A percentile compares a stretch with the other conserved stretches of the same genome.
Conservation (phyloP, 306 rosid genomes). For the Casuarina glauca region DNA sequence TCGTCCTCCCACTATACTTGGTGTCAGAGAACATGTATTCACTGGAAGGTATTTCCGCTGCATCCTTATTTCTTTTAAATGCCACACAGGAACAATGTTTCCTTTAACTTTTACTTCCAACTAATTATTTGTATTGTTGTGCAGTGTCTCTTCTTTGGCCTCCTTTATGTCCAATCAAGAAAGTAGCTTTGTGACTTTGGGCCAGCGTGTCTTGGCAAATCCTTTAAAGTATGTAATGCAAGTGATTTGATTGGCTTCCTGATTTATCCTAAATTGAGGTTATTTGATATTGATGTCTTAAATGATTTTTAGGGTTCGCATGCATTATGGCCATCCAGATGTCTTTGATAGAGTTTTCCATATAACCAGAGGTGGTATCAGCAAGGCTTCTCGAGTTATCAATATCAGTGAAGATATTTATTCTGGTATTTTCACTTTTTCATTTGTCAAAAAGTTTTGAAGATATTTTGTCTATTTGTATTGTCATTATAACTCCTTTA, state of each 20-base stretch:
- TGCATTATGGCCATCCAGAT: slow-evolving; percentile 99
- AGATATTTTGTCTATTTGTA: not conserved
- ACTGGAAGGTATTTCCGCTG: slow-evolving; percentile 71
- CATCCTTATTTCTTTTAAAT: slow-evolving; percentile 5
- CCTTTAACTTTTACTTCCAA: not conserved
- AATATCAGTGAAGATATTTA: slow-evolving; percentile 92
- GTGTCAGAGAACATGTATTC: slow-evolving; percentile 93
- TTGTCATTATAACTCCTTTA: not conserved
- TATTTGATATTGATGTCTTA: slow-evolving; percentile 15
- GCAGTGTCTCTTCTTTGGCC: slow-evolving; percentile 94
- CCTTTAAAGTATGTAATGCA: slow-evolving; percentile 78
- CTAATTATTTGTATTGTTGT: slow-evolving; percentile 21
- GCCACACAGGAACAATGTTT: slow-evolving; percentile 3
- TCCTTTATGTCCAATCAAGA: slow-evolving; percentile 93
- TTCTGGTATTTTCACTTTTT: slow-evolving; percentile 54
- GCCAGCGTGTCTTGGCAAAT: slow-evolving; percentile 92
- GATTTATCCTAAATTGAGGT: slow-evolving; percentile 1
- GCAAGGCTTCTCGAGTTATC: slow-evolving; percentile 95
- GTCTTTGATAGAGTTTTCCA: slow-evolving; percentile 94
- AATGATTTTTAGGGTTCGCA: slow-evolving; percentile 66
- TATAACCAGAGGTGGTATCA: slow-evolving; percentile 92
- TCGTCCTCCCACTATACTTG: slow-evolving; percentile 83
- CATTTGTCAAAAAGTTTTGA: not conserved
- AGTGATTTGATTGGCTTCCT: slow-evolving; percentile 22
- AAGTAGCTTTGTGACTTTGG: slow-evolving; percentile 86